Evolutionary conservation across 768 basidiomycete genomes (phyloP), one percentile per base, ranked within the genome.

Genomic region (Fistulinella prunicolor): DNA sequence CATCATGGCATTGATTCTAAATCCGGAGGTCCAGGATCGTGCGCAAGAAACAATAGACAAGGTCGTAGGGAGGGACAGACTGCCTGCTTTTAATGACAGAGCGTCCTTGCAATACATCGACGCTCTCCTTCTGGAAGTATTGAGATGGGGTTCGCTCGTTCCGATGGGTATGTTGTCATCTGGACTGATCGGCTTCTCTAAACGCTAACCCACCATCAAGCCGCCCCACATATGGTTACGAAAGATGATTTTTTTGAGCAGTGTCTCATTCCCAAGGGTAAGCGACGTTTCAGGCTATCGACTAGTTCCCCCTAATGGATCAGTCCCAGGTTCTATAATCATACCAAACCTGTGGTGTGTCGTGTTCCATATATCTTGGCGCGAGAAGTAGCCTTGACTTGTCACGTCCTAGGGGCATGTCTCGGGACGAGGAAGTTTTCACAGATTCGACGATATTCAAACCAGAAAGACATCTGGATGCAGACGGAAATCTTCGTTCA

Each of bases 181-280:
- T n/a, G 22, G 16, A 14, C 6, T 3, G 19, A n/a, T 23, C 12
- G 9, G 6, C 1, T 22, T 30, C 12, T 30, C 29, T 42, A 28
- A 6, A 20, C 28, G 14, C 24, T 55, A 9, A 61, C 23, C 22
- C 10, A 3, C 23, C 21, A 23, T n/a, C n/a, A 24, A 62, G 68
- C 55, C 16, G 24, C 68, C 17, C 63, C 69, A 14, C 70, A 67
- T 41, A 43, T 43, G 32, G 39, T 60, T 3, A 71, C 69, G 0
- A 59, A 66, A 35, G 73, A 74, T 44, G 74, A 76, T 34, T 41
- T 67, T 14, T 77, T 74, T 44, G 61, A 69, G 28, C 70, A 71
- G 12, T 74, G 74, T 35, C 59, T 74, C 3, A 83, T 83, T 46
- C 81, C 81, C 6, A 72, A 73, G 46, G 81, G 80, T 52, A 14